Base-by-base conservation (phyloP, 257 asterid genomes). In the Solanum chaucha region DNA sequence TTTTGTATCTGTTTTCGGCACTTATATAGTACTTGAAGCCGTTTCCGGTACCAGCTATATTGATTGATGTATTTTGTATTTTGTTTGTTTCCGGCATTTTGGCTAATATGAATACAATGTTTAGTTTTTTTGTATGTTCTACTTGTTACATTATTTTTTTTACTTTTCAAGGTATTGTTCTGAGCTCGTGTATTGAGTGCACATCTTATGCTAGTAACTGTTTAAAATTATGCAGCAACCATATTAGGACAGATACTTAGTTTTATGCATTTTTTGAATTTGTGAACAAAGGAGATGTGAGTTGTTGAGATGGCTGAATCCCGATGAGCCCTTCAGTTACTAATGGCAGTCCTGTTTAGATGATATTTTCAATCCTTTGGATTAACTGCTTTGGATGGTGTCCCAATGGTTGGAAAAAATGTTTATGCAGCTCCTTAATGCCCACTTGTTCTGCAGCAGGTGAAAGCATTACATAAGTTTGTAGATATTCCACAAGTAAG, bases 401-500 rank as follows among this genome's bases (percentile, higher is more conserved):
- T 85, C 65, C 80, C 44, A 40, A 40, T 40, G 11, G 44, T 40
- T 40, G 99, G 98, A 48, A 97, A 97, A 94, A 95, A 95, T 89
- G 97, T 97, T 55, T 97, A 95, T 92, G 98, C 98, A 32, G 98
- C 99, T 92, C 98, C 98, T 88, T 95, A 98, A 86, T 93, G 98
- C 77, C 99, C 99, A 61, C 98, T 94, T 83, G 99, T 95, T 87
- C 68, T 92, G 91, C 44, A 40, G 44, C 44, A 40, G 11, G 44
- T 40, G 44, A 40, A 95, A 93, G 99, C 98, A 77, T 94, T 98
- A 46, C 99, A 95, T 91, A 97, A 94, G 68, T 90, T 95, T 88
- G 98, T 93, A 61, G 98, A 98, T 88, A 97, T 95, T 88, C 98
- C 99, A 51, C 99, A 95, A 92, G 99, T 97, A 93, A 92, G 94